Evolutionary conservation across 441 rosid species (phyloP).

Genomic region (Populus hybrid): DNA sequence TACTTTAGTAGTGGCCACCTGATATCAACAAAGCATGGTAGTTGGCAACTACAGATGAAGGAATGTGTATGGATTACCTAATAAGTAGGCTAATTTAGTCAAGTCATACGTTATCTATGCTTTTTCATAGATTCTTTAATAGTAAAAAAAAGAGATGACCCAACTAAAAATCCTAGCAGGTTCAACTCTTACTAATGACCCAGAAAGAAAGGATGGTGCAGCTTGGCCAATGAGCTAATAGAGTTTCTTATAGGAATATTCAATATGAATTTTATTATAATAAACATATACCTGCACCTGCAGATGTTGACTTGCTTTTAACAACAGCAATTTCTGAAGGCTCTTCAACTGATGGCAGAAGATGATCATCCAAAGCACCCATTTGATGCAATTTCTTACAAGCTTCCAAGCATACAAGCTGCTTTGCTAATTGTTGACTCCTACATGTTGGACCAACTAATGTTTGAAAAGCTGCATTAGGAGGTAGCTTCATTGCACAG

Average conservation of each 20-base stretch:
- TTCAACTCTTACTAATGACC: neutral
- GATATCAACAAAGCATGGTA: neutral
- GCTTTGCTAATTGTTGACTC: constrained; percentile 55
- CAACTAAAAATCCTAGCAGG: neutral
- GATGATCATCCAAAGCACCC: constrained; percentile 57
- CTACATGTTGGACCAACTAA: constrained; percentile 51
- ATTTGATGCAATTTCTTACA: constrained; percentile 63
- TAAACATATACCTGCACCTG: constrained; percentile 54
- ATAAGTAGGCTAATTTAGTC: neutral
- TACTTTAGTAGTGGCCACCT: neutral
- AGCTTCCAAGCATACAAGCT: constrained; percentile 66
- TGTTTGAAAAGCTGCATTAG: constrained; percentile 49
- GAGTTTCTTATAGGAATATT: neutral
- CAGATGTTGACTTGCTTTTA: constrained; percentile 41
- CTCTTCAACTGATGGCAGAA: constrained; percentile 38
- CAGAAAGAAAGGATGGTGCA: neutral
- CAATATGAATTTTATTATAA: constrained; percentile 2
- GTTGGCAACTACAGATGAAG: neutral
- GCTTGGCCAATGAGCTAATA: neutral
- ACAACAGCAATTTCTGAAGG: constrained; percentile 27
- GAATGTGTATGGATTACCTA: neutral
- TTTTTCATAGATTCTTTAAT: no score
- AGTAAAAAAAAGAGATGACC: no score
- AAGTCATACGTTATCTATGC: neutral
- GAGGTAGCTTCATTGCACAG: constrained; percentile 53